Evolutionary conservation across 2,329 filamentous ascomycete genomes (phyloP).

Genomic region (Penicillium sp.): DNA sequence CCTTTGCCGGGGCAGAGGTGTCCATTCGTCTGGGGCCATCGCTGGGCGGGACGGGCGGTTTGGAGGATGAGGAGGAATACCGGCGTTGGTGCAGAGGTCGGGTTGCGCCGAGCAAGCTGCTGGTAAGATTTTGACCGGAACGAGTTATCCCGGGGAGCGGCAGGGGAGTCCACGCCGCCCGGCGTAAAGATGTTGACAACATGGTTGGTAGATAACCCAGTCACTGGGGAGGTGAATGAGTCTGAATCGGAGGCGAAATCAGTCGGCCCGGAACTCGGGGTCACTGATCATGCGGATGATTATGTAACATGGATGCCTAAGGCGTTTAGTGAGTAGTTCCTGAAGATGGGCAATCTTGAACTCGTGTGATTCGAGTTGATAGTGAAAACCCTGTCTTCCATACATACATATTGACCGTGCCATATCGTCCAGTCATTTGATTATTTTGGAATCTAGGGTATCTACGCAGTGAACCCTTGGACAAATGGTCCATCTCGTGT

Average conservation of each 20-base stretch:
- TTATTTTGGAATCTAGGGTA: neutral
- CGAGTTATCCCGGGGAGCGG: slow-evolving; percentile 35
- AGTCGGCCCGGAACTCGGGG: slow-evolving; percentile 28
- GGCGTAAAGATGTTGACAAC: slow-evolving; percentile 47
- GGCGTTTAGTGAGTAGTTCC: slow-evolving; percentile 7
- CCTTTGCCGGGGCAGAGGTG: slow-evolving; percentile 38
- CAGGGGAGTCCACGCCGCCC: slow-evolving; percentile 38
- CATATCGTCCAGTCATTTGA: neutral
- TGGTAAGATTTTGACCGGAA: slow-evolving; percentile 29
- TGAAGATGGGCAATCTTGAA: neutral
- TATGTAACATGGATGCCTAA: slow-evolving; percentile 29
- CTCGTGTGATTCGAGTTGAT: neutral
- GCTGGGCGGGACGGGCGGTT: slow-evolving; percentile 45
- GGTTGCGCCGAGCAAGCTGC: slow-evolving; percentile 30
- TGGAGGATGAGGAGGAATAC: slow-evolving; percentile 49
- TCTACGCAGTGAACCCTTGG: neutral
- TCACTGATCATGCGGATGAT: slow-evolving; percentile 35
- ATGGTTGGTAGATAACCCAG: slow-evolving; percentile 34
- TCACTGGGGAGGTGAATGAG: slow-evolving; percentile 22
- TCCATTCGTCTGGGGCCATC: slow-evolving; percentile 44
- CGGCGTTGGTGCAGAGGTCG: slow-evolving; percentile 43
- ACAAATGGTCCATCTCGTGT: neutral
- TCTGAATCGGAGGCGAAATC: slow-evolving; percentile 36
- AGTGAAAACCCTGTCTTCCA: neutral
- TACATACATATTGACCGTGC: neutral